These are phyloP conservation scores for Leishmania tarentolae DNA, from an alignment of 208 protist species.

Conservation along the genomic window DNA sequence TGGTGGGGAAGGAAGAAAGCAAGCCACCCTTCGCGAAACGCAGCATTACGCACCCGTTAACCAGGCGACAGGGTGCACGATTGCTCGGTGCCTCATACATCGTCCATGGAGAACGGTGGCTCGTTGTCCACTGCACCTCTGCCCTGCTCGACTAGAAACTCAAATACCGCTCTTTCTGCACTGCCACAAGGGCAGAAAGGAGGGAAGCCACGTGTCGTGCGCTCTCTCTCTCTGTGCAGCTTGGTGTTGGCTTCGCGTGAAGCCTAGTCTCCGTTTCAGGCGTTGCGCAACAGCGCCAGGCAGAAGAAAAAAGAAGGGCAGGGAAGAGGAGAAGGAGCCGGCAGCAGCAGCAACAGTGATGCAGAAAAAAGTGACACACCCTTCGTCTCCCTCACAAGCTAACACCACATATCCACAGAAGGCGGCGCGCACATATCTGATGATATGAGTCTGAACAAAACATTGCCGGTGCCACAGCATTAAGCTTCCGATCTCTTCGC, in stretches of 20 bases:
- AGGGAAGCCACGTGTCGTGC: background rate
- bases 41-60: background rate
- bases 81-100: background rate
- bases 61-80: background rate
- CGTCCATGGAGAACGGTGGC: background rate
- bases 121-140: background rate
- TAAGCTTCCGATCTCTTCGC: background rate
- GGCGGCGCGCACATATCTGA: background rate
- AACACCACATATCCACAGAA: background rate
- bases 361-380: background rate
- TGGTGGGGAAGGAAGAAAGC: background rate
- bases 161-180: background rate
- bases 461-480: background rate
- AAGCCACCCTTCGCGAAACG: background rate
- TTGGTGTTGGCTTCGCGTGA: background rate
- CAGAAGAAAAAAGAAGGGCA: background rate
- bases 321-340: background rate
- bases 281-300: background rate
- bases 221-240: too few species aligned
- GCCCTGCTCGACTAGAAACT: background rate
- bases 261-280: background rate
- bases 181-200: background rate
- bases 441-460: background rate
- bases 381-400: background rate
- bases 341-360: background rate